Conservation (phyloP, 495 filamentous ascomycete genomes). For the Paragyromitra xinjiangensis region DNA sequence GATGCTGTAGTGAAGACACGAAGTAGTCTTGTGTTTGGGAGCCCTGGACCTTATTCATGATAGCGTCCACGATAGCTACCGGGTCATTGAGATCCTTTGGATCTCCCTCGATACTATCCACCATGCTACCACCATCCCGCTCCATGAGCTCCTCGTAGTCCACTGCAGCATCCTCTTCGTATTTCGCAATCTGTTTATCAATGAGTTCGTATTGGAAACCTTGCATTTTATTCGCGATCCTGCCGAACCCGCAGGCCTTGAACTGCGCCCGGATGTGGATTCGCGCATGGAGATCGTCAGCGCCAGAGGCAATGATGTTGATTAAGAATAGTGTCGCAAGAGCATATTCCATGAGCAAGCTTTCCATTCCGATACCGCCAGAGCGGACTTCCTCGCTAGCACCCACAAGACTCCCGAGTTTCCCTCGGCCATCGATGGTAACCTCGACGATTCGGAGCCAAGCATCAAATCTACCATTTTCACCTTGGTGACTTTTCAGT, state of each 20-base stretch:
- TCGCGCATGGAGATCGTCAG: slow-evolving; percentile 89
- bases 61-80: slow-evolving; percentile 90
- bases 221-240: slow-evolving; percentile 96
- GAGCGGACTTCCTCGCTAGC: slow-evolving; percentile 96
- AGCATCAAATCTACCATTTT: slow-evolving; percentile 95
- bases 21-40: slow-evolving; percentile 93
- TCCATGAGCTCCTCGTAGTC: slow-evolving; percentile 98
- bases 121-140: slow-evolving; percentile 85
- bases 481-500: slow-evolving; percentile 85
- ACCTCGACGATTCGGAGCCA: slow-evolving; percentile 99
- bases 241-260: slow-evolving; percentile 92
- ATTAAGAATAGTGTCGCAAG: slow-evolving; percentile 93
- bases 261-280: slow-evolving; percentile 97
- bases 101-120: slow-evolving; percentile 88
- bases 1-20: slow-evolving; percentile 91
- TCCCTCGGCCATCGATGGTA: slow-evolving; percentile 93
- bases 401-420: slow-evolving; percentile 97
- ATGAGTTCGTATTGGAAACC: slow-evolving; percentile 98
- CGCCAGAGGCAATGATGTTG: slow-evolving; percentile 95
- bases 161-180: slow-evolving; percentile 91
- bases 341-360: slow-evolving; percentile 98
- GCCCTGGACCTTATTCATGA: slow-evolving; percentile 83
- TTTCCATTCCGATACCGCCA: slow-evolving; percentile 98
- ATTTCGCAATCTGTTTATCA: slow-evolving; percentile 96
- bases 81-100: slow-evolving; percentile 95